A percentile compares a stretch with the other conserved stretches of the same genome.
Evolutionary conservation across 164 flowering plant genomes (phyloP).

Genomic region (Piper longum): DNA sequence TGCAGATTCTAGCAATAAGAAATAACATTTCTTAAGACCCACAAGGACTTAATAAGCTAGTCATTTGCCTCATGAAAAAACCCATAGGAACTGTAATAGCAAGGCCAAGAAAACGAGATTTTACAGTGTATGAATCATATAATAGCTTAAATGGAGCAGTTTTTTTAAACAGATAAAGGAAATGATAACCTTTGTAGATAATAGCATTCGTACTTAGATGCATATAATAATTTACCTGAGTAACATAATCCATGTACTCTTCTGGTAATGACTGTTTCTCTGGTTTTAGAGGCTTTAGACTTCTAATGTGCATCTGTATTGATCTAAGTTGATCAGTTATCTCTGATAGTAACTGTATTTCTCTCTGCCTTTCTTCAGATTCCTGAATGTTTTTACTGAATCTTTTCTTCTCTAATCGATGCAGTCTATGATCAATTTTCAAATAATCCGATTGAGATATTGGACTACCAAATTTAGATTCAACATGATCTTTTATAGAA

Average conservation of each 20-base stretch:
- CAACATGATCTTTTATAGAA: slow-evolving; percentile 10
- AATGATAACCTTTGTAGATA: too few species aligned
- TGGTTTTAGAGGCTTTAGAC: slow-evolving; percentile 17
- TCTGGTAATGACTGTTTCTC: slow-evolving; percentile 17
- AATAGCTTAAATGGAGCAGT: too few species aligned
- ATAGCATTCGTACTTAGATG: too few species aligned
- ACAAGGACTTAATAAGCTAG: too few species aligned
- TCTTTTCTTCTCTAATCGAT: slow-evolving; percentile 35
- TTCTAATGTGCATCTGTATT: slow-evolving; percentile 37
- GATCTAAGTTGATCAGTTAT: slow-evolving; percentile 38
- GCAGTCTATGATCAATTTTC: slow-evolving; percentile 28
- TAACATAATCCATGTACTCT: slow-evolving; percentile 20
- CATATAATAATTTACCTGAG: slow-evolving; percentile 33
- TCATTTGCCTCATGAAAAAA: too few species aligned
- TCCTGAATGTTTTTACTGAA: slow-evolving; percentile 17
- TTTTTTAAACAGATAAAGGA: too few species aligned
- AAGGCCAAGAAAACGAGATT: too few species aligned
- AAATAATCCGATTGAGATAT: slow-evolving; percentile 18
- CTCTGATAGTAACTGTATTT: slow-evolving; percentile 39
- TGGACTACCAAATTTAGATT: slow-evolving; percentile 6
- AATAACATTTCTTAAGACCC: too few species aligned
- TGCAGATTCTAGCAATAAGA: too few species aligned
- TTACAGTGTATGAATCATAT: too few species aligned
- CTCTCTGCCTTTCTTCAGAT: slow-evolving; percentile 25
- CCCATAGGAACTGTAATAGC: too few species aligned